These are phyloP conservation scores for Phytophthora lateralis DNA, from an alignment of 352 stramenopile species.

Conservation along the genomic window DNA sequence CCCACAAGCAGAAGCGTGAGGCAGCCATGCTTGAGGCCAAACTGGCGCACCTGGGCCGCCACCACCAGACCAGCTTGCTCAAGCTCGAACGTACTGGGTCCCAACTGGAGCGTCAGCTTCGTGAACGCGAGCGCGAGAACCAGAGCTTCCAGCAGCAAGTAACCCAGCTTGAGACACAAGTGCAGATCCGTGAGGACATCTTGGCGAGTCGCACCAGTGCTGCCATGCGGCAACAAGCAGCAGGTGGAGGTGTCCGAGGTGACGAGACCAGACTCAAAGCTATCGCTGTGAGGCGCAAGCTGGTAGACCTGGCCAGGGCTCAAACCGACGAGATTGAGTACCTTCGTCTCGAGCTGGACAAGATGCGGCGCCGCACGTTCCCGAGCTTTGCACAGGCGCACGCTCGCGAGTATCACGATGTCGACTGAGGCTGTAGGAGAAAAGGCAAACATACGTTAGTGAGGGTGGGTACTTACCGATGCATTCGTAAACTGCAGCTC, in stretches of 20 bases:
- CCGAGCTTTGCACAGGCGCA: conserved; percentile 86
- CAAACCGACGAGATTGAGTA: conserved; percentile 94
- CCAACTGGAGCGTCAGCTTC: conserved; percentile 65
- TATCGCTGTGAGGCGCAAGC: conserved; percentile 86
- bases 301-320: conserved; percentile 88
- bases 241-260: conserved; percentile 9
- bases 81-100: conserved; percentile 63
- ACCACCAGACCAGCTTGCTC: conserved; percentile 63
- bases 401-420: conserved; percentile 42
- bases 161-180: conserved; percentile 75
- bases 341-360: conserved; percentile 88
- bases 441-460: not conserved
- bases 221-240: conserved; percentile 38
- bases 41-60: conserved; percentile 60
- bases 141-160: conserved; percentile 76
- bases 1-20: conserved; percentile 80
- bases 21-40: conserved; percentile 77
- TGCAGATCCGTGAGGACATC: conserved; percentile 91
- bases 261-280: conserved; percentile 76
- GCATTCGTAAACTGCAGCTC: not conserved
- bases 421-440: conserved; percentile 33
- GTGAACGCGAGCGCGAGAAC: conserved; percentile 85
- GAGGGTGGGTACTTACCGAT: not conserved
- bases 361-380: conserved; percentile 92
- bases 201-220: conserved; percentile 70